phyloP scores from a whole-genome alignment of 2,329 filamentous ascomycete genomes.

The Colletotrichum somersetense region DNA sequence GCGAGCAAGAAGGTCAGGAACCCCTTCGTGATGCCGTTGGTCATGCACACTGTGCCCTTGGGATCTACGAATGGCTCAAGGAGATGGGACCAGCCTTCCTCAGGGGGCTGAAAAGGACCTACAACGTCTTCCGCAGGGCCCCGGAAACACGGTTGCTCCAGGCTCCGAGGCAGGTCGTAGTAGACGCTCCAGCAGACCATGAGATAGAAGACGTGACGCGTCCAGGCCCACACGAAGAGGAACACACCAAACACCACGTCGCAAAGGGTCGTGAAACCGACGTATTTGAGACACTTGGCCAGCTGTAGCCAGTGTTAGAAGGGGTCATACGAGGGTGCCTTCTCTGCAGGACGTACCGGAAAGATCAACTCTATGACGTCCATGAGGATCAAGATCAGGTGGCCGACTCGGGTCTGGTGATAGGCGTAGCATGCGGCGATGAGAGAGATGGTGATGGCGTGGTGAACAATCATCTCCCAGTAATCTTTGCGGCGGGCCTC shows the following conservation, averaged over 20 bases:
- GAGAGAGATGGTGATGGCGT: slow-evolving; percentile 13
- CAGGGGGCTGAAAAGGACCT: not conserved
- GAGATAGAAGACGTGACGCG: slow-evolving; percentile 17
- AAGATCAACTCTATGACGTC: slow-evolving; percentile 23
- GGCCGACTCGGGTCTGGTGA: slow-evolving; percentile 15
- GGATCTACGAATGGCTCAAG: slow-evolving; percentile 14
- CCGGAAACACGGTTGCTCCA: slow-evolving; percentile 11
- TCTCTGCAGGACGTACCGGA: not conserved
- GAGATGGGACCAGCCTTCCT: slow-evolving; percentile 12
- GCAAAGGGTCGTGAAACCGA: slow-evolving; percentile 19
- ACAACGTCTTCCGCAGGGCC: not conserved
- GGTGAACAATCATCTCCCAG: slow-evolving; percentile 16
- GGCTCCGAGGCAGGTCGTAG: slow-evolving; percentile 4
- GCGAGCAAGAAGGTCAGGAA: slow-evolving; percentile 16
- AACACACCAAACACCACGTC: slow-evolving; percentile 20
- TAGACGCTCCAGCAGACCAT: slow-evolving; percentile 22
- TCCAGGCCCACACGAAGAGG: slow-evolving; percentile 13
- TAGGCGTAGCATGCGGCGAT: slow-evolving; percentile 20
- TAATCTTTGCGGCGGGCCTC: slow-evolving; percentile 18
- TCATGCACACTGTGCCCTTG: slow-evolving; percentile 9
- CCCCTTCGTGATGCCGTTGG: slow-evolving; percentile 2
- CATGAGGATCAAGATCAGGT: slow-evolving; percentile 17
- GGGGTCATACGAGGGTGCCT: accelerated
- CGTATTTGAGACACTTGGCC: slow-evolving; percentile 11
- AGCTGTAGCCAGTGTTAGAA: not conserved